Base-by-base conservation (phyloP, 345 rosid species). In the Populus pruinosa region DNA sequence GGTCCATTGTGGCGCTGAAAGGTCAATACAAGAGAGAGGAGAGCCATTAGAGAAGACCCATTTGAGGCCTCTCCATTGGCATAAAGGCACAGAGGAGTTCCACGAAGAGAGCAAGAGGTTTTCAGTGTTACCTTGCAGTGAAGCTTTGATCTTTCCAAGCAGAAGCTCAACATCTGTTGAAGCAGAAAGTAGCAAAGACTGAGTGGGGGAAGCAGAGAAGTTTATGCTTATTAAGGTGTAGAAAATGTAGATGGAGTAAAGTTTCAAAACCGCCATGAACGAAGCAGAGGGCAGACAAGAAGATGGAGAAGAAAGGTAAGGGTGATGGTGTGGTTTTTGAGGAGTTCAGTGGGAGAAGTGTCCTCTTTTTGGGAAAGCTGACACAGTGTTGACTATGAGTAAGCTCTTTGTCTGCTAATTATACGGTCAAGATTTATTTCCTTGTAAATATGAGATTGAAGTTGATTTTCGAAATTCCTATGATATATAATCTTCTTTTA, bases 41-140 rank as follows among this genome's bases (percentile, higher is more conserved):
- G 87, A 77, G 35, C 95, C 97, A 80, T 87, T 68, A 79, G 91
- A 86, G 87, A 87, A 87, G 23, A 90, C 94, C 99, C 99, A 96
- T 84, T 93, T 90, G 75, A 96, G 93, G 27, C 98, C 99, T 83
- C 97, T 86, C 99, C 99, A 96, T 83, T 93, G 98, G 76, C 99
- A 96, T 9, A 96, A 85, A 0, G 99, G 97, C 49, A 93, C 88
- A 2, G 98, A 86, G 2, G 92, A 55, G 89, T 96, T 96, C 99
- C 99, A 96, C 29, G 96, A 92, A 61, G 97, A 86, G 31, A 96
- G 89, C n/a, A 96, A 87, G 36, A 96, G 80, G 86, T 88, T 96
- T 53, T 93, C 99, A 64, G 76, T 72, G 80, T 81, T 83, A n/a
- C 99, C 99, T 81, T 89, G 98, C 0, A 96, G 85, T 35, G 91